phyloP scores from a whole-genome alignment of 2,329 filamentous ascomycete genomes.

The Botrytis sinoallii region DNA sequence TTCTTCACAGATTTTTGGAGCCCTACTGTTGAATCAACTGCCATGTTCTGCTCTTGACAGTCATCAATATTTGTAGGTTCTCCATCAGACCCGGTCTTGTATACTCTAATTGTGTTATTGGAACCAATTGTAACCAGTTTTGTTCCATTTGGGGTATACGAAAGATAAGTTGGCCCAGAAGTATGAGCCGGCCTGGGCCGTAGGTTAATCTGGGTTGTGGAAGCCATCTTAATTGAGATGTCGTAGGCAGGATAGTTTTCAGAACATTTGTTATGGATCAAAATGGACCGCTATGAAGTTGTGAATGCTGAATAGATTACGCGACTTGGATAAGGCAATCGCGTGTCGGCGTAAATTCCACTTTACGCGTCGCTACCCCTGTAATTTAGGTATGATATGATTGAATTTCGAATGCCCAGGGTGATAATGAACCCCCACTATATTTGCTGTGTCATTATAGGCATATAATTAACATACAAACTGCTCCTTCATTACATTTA shows the following conservation, averaged over 20 bases:
- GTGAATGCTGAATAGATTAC: slow-evolving; percentile 22
- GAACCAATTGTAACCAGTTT: slow-evolving; percentile 88
- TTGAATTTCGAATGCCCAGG: neutral
- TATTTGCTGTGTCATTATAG: neutral
- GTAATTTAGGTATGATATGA: neutral
- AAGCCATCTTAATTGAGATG: slow-evolving; percentile 33
- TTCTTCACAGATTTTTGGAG: neutral
- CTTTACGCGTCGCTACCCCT: slow-evolving; percentile 26
- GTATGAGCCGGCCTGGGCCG: slow-evolving; percentile 72
- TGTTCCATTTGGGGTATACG: slow-evolving; percentile 84
- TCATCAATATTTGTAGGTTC: slow-evolving; percentile 93
- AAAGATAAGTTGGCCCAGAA: slow-evolving; percentile 78
- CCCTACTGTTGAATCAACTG: slow-evolving; percentile 65
- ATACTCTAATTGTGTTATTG: slow-evolving; percentile 91
- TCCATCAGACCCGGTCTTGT: slow-evolving; percentile 85
- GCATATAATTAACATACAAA: slow-evolving; percentile 3
- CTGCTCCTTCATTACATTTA: neutral
- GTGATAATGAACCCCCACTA: slow-evolving; percentile 24
- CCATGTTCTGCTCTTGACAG: slow-evolving; percentile 79
- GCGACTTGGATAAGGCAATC: slow-evolving; percentile 21
- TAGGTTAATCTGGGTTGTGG: slow-evolving; percentile 45
- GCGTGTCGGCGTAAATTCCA: slow-evolving; percentile 21
- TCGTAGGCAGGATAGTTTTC: slow-evolving; percentile 18
- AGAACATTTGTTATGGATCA: slow-evolving; percentile 2
- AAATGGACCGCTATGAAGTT: slow-evolving; percentile 17